Evolutionary conservation across 2,329 filamentous ascomycete species (phyloP), one percentile per base, ranked within the genome.

Genomic region (Aspergillus ochraceus): DNA sequence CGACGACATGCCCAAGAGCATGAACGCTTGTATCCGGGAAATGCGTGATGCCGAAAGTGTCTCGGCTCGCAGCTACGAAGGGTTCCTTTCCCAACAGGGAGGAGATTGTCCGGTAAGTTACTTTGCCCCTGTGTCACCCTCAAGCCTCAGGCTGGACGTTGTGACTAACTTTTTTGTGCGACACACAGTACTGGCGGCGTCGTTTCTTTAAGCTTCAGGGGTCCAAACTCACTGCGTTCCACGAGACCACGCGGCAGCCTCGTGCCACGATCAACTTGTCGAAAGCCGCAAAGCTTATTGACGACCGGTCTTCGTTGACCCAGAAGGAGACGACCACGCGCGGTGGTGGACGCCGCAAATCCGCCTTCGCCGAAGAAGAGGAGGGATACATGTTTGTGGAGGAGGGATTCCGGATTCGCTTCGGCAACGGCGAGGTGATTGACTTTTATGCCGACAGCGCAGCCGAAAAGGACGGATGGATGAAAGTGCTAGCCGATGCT

Each of bases 341-440:
- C 72, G 86, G 85, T 64, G 91, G 92, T 58, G 88, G 87, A 67
- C 90, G 95, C 49, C 90, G 95, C 58, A 92, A 96, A 75, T 97
- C 93, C 36, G 95, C 91, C 11, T 99, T 99, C 75, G 93, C 94
- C 1, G 95, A 98, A 76, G 95, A 99, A 66, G 95, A 99, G 78
- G 95, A 99, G 74, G 95, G 95, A 47, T 99, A 99, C 81, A 97
- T 97, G 90, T 99, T 99, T 75, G 94, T 99, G 55, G 95, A 99
- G 76, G 95, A 99, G 75, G 95, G 95, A 2, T 99, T 99, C 88
- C 91, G 95, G 46, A 96, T 99, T 74, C 92, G 94, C 59, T 99
- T 99, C 78, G 96, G 91, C 74, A 99, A 99, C 71, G 95, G 95
- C 62, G 95, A 99, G 79, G 88, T 97, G 64, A 99, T 99, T 73